Evolutionary conservation across 257 asterid species (phyloP).

Genomic region (Nicotiana sylvestris): DNA sequence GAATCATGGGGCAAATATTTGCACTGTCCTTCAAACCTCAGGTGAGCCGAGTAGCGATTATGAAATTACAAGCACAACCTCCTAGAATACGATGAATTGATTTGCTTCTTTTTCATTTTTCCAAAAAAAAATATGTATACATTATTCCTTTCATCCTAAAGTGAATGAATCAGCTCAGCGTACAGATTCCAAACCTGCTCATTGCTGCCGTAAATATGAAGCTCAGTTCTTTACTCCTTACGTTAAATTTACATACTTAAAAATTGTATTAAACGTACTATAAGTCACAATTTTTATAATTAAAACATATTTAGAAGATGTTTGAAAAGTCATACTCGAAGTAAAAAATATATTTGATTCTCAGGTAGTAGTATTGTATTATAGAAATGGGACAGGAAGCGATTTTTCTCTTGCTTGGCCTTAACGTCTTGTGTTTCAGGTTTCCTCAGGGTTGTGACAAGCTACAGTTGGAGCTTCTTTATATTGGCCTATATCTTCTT

Average conservation of each 20-base stretch:
- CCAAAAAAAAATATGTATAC: background rate
- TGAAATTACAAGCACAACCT: background rate
- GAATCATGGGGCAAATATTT: constrained; percentile 84
- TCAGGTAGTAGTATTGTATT: background rate
- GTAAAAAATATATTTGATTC: background rate
- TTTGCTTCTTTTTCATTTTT: background rate
- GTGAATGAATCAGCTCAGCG: background rate
- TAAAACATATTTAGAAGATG: background rate
- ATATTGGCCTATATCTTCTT: constrained; percentile 92
- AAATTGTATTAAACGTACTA: background rate
- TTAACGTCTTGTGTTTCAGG: constrained; percentile 37
- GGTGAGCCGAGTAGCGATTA: constrained; percentile 49
- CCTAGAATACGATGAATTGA: background rate
- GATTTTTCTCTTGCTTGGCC: constrained; percentile 4
- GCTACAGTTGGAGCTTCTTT: constrained; percentile 88
- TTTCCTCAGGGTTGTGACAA: constrained; percentile 49
- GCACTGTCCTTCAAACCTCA: constrained; percentile 55
- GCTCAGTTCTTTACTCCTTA: constrained; percentile 1
- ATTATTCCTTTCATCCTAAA: background rate
- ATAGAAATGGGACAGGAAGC: background rate
- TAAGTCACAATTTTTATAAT: background rate
- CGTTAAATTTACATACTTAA: background rate
- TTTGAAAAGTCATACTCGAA: background rate
- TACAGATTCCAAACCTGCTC: background rate
- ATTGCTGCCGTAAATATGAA: background rate